A percentile compares a stretch with the other conserved stretches of the same genome.
Conservation (phyloP, 2,329 filamentous ascomycete genomes). For the Pseudopithomyces chartarum region DNA sequence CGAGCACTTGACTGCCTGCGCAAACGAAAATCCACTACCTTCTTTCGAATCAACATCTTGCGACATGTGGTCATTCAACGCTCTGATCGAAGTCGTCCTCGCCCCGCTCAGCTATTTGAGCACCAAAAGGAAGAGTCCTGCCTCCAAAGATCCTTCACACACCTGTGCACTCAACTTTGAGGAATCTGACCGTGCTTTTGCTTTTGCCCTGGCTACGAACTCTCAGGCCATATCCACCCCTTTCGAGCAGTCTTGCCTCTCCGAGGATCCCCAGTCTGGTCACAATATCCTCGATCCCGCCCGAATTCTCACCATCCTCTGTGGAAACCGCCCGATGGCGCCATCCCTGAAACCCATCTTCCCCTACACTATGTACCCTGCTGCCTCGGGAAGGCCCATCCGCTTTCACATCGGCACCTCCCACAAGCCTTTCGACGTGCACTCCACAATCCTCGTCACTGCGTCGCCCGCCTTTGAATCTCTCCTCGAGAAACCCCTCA, state of each 20-base stretch:
- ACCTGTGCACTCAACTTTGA: background rate
- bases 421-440: slow-evolving; percentile 7
- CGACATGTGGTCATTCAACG: background rate
- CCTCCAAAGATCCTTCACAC: background rate
- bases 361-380: background rate
- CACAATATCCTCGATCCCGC: background rate
- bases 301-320: background rate
- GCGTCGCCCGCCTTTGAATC: slow-evolving; percentile 3
- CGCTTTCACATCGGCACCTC: slow-evolving; percentile 8
- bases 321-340: background rate
- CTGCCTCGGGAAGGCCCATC: background rate
- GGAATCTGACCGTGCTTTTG: background rate
- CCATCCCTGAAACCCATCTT: background rate
- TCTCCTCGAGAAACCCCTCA: background rate
- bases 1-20: background rate
- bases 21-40: background rate
- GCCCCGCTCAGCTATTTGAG: background rate
- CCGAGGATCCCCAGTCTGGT: background rate
- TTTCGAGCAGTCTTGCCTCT: background rate
- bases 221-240: background rate
- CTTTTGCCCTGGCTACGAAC: background rate
- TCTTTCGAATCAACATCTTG: background rate
- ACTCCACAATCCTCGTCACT: slow-evolving; percentile 4
- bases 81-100: background rate
- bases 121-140: background rate